Evolutionary conservation across 805 yeast species (phyloP).

Genomic region (Spathaspora hagerdaliae): DNA sequence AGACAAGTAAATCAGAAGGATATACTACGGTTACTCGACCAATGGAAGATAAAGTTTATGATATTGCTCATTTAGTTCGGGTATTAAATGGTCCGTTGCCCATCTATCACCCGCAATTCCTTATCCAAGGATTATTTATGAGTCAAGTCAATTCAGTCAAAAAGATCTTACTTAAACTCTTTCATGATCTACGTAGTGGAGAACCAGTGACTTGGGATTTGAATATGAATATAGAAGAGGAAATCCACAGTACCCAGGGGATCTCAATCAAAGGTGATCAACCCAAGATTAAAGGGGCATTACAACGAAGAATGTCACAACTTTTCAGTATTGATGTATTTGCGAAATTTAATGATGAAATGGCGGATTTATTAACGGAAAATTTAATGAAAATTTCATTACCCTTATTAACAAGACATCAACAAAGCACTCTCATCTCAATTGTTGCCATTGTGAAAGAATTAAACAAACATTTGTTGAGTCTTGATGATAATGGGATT

Average conservation of each 20-base stretch:
- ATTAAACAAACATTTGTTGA: constrained; percentile 40
- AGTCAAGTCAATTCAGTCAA: constrained; percentile 55
- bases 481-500: constrained; percentile 63
- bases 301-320: constrained; percentile 4
- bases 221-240: constrained; percentile 19
- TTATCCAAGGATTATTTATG: constrained; percentile 69
- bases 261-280: not conserved
- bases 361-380: constrained; percentile 50
- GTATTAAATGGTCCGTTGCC: constrained; percentile 89
- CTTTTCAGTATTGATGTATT: constrained; percentile 20
- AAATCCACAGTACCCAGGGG: constrained; percentile 10
- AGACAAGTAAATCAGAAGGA: not conserved
- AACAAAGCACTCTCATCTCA: constrained; percentile 76
- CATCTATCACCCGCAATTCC: constrained; percentile 82
- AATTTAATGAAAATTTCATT: constrained; percentile 61
- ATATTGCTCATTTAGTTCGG: constrained; percentile 65
- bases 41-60: constrained; percentile 21
- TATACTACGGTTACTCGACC: constrained; percentile 5
- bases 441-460: constrained; percentile 62
- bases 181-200: constrained; percentile 44
- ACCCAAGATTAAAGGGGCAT: not conserved
- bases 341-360: constrained; percentile 33
- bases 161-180: constrained; percentile 51
- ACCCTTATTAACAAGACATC: constrained; percentile 86
- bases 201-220: constrained; percentile 30